Conservation (phyloP, 441 rosid species). For the Gossypium trilobum region DNA sequence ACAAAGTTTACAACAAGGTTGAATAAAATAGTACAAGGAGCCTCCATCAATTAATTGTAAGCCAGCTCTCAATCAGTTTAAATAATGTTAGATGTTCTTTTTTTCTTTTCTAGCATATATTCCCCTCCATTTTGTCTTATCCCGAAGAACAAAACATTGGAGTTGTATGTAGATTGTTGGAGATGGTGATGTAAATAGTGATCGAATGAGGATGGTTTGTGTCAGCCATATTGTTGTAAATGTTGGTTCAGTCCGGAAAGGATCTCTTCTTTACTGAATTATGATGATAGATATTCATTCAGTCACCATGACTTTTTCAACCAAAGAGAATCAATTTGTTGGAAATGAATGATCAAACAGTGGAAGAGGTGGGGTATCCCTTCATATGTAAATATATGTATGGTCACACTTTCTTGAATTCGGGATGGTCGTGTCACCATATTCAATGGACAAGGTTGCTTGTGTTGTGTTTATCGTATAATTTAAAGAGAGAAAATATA, state of each 20-base stretch:
- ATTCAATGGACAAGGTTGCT: neutral
- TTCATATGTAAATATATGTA: neutral
- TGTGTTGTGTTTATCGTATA: neutral
- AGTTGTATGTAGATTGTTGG: neutral
- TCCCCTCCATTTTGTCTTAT: neutral
- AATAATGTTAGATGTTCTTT: neutral
- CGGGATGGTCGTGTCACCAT: neutral
- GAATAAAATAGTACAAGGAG: neutral
- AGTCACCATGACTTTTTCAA: neutral
- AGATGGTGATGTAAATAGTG: constrained; percentile 5
- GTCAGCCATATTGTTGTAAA: neutral
- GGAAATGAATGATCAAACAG: neutral
- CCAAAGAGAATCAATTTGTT: neutral
- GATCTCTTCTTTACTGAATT: neutral
- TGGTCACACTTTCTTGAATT: neutral
- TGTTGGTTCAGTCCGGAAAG: neutral
- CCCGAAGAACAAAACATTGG: neutral
- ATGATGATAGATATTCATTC: neutral
- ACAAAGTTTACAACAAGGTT: neutral
- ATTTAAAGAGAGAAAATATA: no score
- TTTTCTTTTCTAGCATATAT: neutral
- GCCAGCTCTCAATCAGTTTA: neutral
- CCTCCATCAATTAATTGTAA: neutral
- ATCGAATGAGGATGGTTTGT: neutral
- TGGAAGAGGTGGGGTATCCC: neutral